Conservation (phyloP, 179 eudicot genomes). For the Spergularia azorica region DNA sequence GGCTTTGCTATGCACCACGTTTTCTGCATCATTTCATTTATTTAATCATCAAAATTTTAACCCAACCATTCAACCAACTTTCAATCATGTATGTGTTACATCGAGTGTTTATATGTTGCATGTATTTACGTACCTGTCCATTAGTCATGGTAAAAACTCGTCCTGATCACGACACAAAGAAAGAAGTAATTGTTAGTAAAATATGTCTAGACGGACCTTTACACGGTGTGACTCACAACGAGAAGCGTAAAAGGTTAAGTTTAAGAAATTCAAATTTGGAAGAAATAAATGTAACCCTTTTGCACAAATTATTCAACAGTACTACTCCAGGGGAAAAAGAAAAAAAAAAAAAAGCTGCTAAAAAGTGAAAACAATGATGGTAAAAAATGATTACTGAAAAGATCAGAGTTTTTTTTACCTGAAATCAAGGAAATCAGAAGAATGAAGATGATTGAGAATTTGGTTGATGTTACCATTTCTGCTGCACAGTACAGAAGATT, state of each 20-base stretch:
- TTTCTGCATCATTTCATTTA: constrained; percentile 39
- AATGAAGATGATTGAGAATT: constrained; percentile 26
- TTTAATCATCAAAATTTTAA: not conserved
- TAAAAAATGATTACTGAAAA: not conserved
- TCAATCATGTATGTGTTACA: too few species aligned
- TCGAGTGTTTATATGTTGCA: not conserved
- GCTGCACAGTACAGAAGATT: not conserved
- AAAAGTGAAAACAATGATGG: not conserved
- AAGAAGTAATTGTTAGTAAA: too few species aligned
- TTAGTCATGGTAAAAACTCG: constrained; percentile 29
- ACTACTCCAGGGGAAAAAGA: not conserved
- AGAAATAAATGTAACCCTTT: not conserved
- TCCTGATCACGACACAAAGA: constrained; percentile 30
- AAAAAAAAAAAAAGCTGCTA: not conserved
- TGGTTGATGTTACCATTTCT: constrained; percentile 35
- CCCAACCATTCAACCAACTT: not conserved
- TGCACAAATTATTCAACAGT: not conserved
- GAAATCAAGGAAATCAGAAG: constrained; percentile 38
- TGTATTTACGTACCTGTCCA: constrained; percentile 43
- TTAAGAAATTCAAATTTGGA: not conserved
- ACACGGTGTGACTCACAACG: too few species aligned
- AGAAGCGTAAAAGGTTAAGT: too few species aligned
- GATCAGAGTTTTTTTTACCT: constrained; percentile 29
- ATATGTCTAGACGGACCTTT: too few species aligned
- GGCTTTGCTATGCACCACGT: constrained; percentile 96